These are phyloP conservation scores for Geotrichum cucujoidarum DNA, from an alignment of 1,139 yeast species.

Conservation along the genomic window DNA sequence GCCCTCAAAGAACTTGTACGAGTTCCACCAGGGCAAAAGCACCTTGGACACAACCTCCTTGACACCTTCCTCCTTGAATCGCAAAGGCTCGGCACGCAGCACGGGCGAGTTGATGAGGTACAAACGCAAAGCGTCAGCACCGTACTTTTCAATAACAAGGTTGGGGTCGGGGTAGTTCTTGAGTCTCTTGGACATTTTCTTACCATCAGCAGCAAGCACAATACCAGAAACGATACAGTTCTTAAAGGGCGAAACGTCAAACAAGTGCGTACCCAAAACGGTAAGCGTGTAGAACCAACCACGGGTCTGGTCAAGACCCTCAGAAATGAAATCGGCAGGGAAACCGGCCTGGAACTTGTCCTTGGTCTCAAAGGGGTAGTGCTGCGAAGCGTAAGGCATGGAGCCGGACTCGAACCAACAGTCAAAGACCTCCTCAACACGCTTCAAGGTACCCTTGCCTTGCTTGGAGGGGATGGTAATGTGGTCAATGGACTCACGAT, in stretches of 20 bases:
- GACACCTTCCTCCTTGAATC: slow-evolving; percentile 97
- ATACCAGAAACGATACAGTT: slow-evolving; percentile 96
- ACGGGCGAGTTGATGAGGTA: slow-evolving; percentile 97
- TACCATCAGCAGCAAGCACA: slow-evolving; percentile 96
- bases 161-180: slow-evolving; percentile 97
- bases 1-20: slow-evolving; percentile 92
- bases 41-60: slow-evolving; percentile 96
- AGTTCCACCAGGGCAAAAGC: slow-evolving; percentile 96
- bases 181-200: slow-evolving; percentile 97
- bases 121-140: slow-evolving; percentile 96
- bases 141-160: slow-evolving; percentile 74
- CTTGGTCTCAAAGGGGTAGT: slow-evolving; percentile 88
- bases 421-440: slow-evolving; percentile 97
- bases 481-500: slow-evolving; percentile 86
- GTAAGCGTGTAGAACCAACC: slow-evolving; percentile 99
- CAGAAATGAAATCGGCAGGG: slow-evolving; percentile 97
- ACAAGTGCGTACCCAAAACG: slow-evolving; percentile 91
- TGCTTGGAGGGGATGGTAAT: slow-evolving; percentile 89
- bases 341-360: slow-evolving; percentile 65
- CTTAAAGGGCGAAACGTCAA: slow-evolving; percentile 87
- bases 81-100: slow-evolving; percentile 90
- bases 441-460: slow-evolving; percentile 82
- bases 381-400: slow-evolving; percentile 97
- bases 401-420: slow-evolving; percentile 99
- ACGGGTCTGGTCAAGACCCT: slow-evolving; percentile 98